Evolutionary conservation across 2,329 filamentous ascomycete species (phyloP), one percentile per base, ranked within the genome.

Genomic region (Esteya vermicola): DNA sequence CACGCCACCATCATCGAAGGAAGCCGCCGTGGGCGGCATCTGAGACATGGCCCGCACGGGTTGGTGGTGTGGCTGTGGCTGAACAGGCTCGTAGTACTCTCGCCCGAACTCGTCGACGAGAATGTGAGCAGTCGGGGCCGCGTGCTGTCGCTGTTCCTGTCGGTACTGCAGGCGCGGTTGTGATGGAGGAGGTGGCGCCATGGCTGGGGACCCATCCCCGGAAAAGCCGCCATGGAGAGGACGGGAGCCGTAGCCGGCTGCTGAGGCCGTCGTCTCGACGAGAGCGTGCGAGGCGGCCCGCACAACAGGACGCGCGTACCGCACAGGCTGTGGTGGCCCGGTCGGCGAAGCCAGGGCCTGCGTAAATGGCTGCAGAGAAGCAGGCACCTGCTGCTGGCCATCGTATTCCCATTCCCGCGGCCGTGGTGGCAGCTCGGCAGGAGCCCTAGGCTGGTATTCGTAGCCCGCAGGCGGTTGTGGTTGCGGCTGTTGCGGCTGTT

Each of bases 41-140:
- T 70, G 66, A 5, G 71, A 67, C 6, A 65, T 52, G 33, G 70
- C 63, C 27, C 71, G 68, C 19, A 65, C 62, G 9, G 38, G 25
- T 18, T 33, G 32, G n/a, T 21, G 42, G 14, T 14, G 26, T 8
- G 12, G 23, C 12, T n/a, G 28, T 16, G 6, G 26, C 26, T 37
- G 36, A 16, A 37, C 9, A 3, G 36, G 71, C 49, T 78, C 73
- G 44, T 70, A 57, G 60, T 88, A 95, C 54, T 85, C 77, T 54
- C 84, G 83, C 31, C 86, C 86, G 57, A 78, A 84, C 45, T 83
- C 76, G 58, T 95, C 88, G 40, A 93, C 67, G 26, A 93, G 68
- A 46, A 94, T 80, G 45, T 79, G 75, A 41, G 78, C 65, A 34
- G 72, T 62, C 16, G 37, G 36, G 14, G 33, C 22, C 6, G 33